Evolutionary conservation across 345 rosid species (phyloP).

Genomic region (Durio zibethinus): DNA sequence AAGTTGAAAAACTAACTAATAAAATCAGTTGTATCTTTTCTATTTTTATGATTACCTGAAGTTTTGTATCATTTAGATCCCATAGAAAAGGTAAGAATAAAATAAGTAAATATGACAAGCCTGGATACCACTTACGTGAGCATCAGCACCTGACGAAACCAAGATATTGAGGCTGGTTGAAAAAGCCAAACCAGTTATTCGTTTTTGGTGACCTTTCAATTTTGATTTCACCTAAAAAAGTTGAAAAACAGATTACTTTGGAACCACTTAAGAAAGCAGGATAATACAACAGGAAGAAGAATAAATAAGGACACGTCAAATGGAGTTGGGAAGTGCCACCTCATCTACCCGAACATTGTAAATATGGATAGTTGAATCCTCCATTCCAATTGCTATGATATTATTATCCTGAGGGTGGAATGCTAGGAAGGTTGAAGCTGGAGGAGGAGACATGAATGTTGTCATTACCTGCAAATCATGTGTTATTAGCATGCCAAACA

Average conservation of each 20-base stretch:
- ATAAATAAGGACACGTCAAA: background rate
- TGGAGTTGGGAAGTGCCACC: constrained; percentile 34
- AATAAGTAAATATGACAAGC: background rate
- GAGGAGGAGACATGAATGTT: constrained; percentile 81
- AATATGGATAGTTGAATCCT: constrained; percentile 80
- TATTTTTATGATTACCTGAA: background rate
- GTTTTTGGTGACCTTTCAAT: constrained; percentile 82
- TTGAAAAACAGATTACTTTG: constrained; percentile 1
- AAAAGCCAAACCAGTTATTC: constrained; percentile 82
- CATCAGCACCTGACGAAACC: constrained; percentile 97
- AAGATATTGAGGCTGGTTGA: constrained; percentile 64
- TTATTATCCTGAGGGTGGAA: constrained; percentile 89
- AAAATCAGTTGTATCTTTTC: background rate
- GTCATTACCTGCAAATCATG: constrained; percentile 68
- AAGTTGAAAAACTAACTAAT: background rate
- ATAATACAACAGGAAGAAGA: background rate
- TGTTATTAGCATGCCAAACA: background rate
- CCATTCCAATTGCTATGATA: constrained; percentile 87
- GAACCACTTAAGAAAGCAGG: background rate
- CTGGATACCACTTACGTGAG: constrained; percentile 51
- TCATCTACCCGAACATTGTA: constrained; percentile 80
- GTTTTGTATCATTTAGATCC: background rate
- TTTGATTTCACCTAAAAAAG: constrained; percentile 69
- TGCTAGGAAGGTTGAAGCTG: constrained; percentile 81
- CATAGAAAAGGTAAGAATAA: background rate